Evolutionary conservation across 2,329 filamentous ascomycete species (phyloP).

Genomic region (Myriosclerotinia scirpicola): DNA sequence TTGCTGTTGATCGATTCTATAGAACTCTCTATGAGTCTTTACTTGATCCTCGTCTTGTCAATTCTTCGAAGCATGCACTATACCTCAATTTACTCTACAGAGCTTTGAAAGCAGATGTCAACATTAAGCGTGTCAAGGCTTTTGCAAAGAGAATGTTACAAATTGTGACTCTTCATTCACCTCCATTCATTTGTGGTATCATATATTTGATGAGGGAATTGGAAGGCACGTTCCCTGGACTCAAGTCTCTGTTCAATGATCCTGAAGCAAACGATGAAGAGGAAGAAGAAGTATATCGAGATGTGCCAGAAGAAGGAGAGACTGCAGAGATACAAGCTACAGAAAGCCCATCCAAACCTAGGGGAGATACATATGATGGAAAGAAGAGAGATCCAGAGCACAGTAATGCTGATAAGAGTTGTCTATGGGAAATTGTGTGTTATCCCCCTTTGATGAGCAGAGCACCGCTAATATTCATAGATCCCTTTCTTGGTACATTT

Average conservation of each 20-base stretch:
- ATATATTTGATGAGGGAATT: constrained; percentile 86
- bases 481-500: constrained; percentile 76
- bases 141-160: constrained; percentile 94
- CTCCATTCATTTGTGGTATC: constrained; percentile 89
- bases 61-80: constrained; percentile 90
- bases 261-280: constrained; percentile 77
- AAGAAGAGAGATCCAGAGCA: constrained; percentile 89
- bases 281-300: constrained; percentile 54
- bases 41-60: constrained; percentile 81
- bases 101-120: constrained; percentile 85
- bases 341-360: constrained; percentile 20
- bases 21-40: constrained; percentile 93
- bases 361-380: constrained; percentile 66
- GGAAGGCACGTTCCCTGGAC: constrained; percentile 73
- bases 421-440: constrained; percentile 84
- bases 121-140: constrained; percentile 87
- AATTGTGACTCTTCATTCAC: constrained; percentile 82
- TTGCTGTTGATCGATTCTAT: constrained; percentile 89
- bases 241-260: constrained; percentile 75
- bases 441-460: not conserved
- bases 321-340: constrained; percentile 26
- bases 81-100: constrained; percentile 92
- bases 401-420: constrained; percentile 89
- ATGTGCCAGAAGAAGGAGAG: constrained; percentile 58
- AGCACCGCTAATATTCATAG: constrained; percentile 32